These are phyloP conservation scores for Lipomyces yarrowii DNA, from an alignment of 1,139 yeast species.

Conservation along the genomic window DNA sequence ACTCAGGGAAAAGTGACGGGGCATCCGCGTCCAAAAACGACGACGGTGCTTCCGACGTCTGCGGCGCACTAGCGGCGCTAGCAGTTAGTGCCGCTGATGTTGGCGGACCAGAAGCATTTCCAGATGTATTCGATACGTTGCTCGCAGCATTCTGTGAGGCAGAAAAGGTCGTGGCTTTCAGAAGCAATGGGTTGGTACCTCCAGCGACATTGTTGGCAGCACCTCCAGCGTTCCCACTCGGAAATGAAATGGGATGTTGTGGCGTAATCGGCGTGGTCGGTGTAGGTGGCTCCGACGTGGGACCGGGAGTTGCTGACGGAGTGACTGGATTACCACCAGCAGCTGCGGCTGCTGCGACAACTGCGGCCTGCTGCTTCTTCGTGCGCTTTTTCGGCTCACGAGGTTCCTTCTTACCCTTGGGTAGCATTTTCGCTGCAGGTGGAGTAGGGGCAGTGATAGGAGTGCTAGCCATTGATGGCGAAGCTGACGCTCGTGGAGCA, in stretches of 20 bases:
- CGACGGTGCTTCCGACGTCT: conserved; percentile 11
- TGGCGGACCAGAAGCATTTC: not conserved
- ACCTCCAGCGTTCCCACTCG: conserved; percentile 27
- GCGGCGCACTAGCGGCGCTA: not conserved
- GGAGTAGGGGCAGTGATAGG: conserved; percentile 49
- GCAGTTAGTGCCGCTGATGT: not conserved
- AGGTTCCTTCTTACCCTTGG: conserved; percentile 48
- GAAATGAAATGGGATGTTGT: conserved; percentile 36
- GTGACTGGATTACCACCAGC: conserved; percentile 29
- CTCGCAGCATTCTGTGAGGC: conserved; percentile 24
- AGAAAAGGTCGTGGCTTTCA: conserved; percentile 36
- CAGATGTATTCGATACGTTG: conserved; percentile 3
- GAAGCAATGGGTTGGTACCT: conserved; percentile 20
- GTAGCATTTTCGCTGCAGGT: conserved; percentile 49
- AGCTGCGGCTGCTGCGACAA: conserved; percentile 31
- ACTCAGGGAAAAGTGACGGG: conserved; percentile 40
- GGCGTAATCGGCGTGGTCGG: conserved; percentile 47
- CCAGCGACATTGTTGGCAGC: conserved; percentile 1
- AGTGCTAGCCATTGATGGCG: conserved; percentile 42
- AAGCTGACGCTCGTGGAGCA: conserved; percentile 37
- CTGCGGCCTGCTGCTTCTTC: conserved; percentile 36
- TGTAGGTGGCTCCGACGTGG: conserved; percentile 45
- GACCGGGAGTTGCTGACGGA: conserved; percentile 41
- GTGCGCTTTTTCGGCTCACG: conserved; percentile 40
- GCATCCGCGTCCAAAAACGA: conserved; percentile 37